Evolutionary conservation across 257 asterid species (phyloP).

Genomic region (Anisodus tanguticus): DNA sequence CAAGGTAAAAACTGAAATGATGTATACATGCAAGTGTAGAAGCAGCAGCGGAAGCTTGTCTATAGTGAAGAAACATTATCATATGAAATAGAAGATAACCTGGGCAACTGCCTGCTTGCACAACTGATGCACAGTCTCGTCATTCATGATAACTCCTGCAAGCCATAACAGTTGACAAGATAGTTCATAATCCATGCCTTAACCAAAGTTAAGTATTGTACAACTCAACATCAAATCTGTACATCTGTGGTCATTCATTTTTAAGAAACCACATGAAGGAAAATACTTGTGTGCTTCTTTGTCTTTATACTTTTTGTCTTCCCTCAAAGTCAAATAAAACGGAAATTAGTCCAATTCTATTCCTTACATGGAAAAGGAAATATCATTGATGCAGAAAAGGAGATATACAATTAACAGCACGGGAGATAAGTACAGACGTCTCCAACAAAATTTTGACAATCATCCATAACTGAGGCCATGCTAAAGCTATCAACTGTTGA

Average conservation of each 20-base stretch:
- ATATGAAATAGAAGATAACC: conserved; percentile 48
- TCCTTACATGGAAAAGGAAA: neutral
- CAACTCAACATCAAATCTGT: neutral
- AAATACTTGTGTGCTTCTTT: neutral
- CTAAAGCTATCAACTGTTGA: neutral
- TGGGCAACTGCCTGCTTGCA: conserved; percentile 96
- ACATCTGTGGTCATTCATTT: conserved; percentile 6
- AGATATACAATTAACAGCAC: neutral
- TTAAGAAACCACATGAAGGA: neutral
- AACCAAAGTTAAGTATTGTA: conserved; percentile 1
- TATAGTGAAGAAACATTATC: conserved; percentile 1
- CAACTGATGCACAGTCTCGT: conserved; percentile 92
- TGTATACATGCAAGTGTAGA: neutral
- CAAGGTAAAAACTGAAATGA: neutral
- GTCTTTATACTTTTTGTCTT: neutral
- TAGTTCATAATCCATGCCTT: conserved; percentile 19
- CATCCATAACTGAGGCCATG: neutral
- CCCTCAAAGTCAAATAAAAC: neutral
- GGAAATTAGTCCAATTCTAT: neutral
- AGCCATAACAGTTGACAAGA: conserved; percentile 35
- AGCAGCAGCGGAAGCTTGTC: neutral
- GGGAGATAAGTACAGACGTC: neutral
- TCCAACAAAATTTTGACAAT: neutral
- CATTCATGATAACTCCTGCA: conserved; percentile 96
- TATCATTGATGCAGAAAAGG: neutral